Conservation (phyloP, 2,329 filamentous ascomycete genomes). For the Neonectria hederae region DNA sequence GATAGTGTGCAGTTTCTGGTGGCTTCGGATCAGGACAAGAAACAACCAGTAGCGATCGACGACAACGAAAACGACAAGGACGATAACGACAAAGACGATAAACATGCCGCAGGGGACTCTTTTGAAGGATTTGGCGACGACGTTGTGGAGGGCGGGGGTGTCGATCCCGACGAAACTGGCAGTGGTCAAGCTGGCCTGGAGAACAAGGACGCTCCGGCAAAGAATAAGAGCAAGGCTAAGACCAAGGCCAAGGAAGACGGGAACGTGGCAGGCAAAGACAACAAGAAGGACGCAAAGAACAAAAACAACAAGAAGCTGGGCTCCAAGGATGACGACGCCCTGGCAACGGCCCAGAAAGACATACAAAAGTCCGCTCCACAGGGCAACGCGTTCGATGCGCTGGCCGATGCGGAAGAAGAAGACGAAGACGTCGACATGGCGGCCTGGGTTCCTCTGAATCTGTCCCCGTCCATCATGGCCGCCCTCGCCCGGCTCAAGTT, state of each 20-base stretch:
- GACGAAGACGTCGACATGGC: conserved; percentile 73
- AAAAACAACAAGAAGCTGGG: conserved; percentile 47
- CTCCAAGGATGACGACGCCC: conserved; percentile 45
- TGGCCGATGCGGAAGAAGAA: conserved; percentile 65
- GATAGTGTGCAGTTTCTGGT: conserved; percentile 66
- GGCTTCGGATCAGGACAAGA: conserved; percentile 32
- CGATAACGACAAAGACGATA: conserved; percentile 26
- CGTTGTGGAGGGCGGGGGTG: conserved; percentile 45
- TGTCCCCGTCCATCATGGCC: conserved; percentile 77
- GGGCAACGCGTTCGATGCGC: conserved; percentile 63
- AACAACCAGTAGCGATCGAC: conserved; percentile 35
- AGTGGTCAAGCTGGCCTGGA: conserved; percentile 45
- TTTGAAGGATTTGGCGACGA: conserved; percentile 73
- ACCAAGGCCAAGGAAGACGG: conserved; percentile 39
- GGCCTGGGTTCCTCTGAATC: conserved; percentile 77
- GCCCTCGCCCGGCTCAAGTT: conserved; percentile 85
- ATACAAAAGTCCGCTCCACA: conserved; percentile 51
- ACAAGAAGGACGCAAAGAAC: conserved; percentile 38
- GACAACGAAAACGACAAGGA: conserved; percentile 50
- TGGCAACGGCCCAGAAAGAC: conserved; percentile 49
- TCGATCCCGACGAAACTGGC: conserved; percentile 47
- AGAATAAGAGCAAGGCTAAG: conserved; percentile 45
- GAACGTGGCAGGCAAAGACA: conserved; percentile 35
- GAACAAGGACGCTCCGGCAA: conserved; percentile 40
- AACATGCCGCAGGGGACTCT: conserved; percentile 59